These are phyloP conservation scores for Aspergillus piperis DNA, from an alignment of 2,329 filamentous ascomycete genomes.

Conservation along the genomic window DNA sequence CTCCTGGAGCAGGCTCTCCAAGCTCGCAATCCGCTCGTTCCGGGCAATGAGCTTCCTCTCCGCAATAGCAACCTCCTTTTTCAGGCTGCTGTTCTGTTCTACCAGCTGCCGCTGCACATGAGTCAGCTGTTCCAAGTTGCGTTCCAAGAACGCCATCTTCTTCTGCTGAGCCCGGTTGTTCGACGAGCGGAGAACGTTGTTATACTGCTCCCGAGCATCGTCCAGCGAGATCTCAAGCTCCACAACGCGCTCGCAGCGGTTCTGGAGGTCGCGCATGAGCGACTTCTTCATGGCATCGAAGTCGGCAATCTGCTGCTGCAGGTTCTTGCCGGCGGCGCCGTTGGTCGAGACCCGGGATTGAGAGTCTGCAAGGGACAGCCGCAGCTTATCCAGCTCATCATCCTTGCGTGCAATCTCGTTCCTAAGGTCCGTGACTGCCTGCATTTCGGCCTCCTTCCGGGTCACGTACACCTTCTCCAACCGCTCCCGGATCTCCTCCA, in stretches of 20 bases:
- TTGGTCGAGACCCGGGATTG: constrained; percentile 57
- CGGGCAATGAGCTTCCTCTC: constrained; percentile 95
- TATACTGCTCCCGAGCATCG: constrained; percentile 97
- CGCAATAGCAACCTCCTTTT: constrained; percentile 98
- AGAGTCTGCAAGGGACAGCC: constrained; percentile 76
- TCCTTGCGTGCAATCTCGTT: constrained; percentile 73
- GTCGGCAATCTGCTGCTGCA: constrained; percentile 96
- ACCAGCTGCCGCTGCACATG: constrained; percentile 97
- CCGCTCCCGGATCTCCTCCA: constrained; percentile 78
- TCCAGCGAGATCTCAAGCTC: constrained; percentile 97
- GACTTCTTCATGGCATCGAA: constrained; percentile 99
- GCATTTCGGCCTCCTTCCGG: constrained; percentile 71
- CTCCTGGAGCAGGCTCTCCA: constrained; percentile 90
- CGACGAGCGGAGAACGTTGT: constrained; percentile 92
- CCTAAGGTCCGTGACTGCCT: constrained; percentile 75
- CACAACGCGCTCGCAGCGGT: constrained; percentile 95
- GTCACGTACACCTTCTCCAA: constrained; percentile 75
- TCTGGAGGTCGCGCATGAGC: constrained; percentile 96
- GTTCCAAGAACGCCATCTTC: constrained; percentile 99
- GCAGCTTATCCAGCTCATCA: constrained; percentile 80
- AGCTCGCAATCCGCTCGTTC: constrained; percentile 93
- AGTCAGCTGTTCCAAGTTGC: constrained; percentile 95
- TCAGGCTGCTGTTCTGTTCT: constrained; percentile 93
- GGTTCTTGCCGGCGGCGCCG: constrained; percentile 69
- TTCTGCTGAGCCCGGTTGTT: constrained; percentile 99